A percentile compares a stretch with the other conserved stretches of the same genome.
Evolutionary conservation across 2,329 filamentous ascomycete genomes (phyloP).

Genomic region (Penicillium sp.): DNA sequence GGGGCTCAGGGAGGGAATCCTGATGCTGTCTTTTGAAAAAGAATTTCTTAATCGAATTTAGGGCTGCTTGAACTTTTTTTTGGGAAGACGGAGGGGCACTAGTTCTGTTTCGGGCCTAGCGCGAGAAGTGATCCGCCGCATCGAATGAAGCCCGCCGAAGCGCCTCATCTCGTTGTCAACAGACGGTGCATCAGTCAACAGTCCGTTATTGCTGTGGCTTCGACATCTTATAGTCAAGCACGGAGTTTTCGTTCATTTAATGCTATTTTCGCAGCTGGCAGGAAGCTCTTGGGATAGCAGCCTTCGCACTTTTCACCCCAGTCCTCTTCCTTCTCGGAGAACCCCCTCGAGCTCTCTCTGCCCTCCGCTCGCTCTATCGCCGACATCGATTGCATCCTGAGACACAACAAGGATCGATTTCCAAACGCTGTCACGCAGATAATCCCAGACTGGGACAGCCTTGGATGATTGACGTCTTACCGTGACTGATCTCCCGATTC

Average conservation of each 20-base stretch:
- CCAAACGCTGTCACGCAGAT: neutral
- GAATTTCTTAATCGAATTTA: slow-evolving; percentile 9
- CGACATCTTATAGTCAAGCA: neutral
- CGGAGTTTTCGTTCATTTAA: neutral
- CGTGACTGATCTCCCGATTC: neutral
- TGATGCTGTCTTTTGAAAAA: slow-evolving; percentile 4
- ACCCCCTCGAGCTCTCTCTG: neutral
- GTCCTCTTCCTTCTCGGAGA: neutral
- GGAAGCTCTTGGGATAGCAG: neutral
- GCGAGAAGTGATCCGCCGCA: slow-evolving; percentile 9
- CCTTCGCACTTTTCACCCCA: neutral
- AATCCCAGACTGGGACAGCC: neutral
- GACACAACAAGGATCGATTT: neutral
- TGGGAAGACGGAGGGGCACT: slow-evolving; percentile 12
- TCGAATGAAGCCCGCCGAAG: slow-evolving; percentile 11
- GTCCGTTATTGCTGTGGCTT: neutral
- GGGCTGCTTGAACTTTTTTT: slow-evolving; percentile 15
- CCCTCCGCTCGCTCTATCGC: neutral
- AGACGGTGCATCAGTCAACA: slow-evolving; percentile 1
- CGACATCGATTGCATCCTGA: neutral
- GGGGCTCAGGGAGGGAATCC: neutral
- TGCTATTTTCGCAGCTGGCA: neutral
- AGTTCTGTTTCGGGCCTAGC: slow-evolving; percentile 9
- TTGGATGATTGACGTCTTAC: neutral
- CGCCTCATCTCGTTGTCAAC: slow-evolving; percentile 8